These are phyloP conservation scores for Nicotiana obtusifolia DNA, from an alignment of 257 asterid species.

Conservation along the genomic window DNA sequence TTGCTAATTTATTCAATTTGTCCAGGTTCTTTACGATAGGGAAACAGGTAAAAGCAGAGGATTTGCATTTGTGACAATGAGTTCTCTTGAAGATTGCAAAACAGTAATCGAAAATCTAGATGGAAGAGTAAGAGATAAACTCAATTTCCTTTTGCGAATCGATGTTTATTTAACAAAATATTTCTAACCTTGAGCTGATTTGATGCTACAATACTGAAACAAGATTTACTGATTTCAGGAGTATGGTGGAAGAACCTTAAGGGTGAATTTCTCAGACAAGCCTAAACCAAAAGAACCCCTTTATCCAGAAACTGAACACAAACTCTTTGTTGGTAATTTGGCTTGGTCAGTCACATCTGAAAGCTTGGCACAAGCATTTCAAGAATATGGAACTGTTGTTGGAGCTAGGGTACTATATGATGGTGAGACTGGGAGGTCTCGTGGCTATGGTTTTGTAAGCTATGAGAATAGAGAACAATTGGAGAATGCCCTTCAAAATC, in stretches of 20 bases:
- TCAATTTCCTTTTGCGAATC: neutral
- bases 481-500: conserved; percentile 69
- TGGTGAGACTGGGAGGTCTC: conserved; percentile 77
- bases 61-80: conserved; percentile 93
- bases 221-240: conserved; percentile 35
- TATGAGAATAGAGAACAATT: conserved; percentile 54
- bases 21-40: conserved; percentile 81
- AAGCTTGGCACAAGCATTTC: conserved; percentile 51
- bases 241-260: conserved; percentile 80
- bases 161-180: neutral
- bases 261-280: conserved; percentile 83
- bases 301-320: conserved; percentile 83
- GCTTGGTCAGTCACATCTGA: conserved; percentile 79
- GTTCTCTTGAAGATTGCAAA: conserved; percentile 70
- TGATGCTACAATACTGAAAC: neutral
- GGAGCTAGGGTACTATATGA: conserved; percentile 82
- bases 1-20: too few species aligned
- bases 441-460: conserved; percentile 88
- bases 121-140: conserved; percentile 50
- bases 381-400: conserved; percentile 53
- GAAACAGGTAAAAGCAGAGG: conserved; percentile 89
- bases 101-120: conserved; percentile 70
- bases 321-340: conserved; percentile 77
- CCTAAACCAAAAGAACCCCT: conserved; percentile 82
- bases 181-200: neutral